Conservation (phyloP, 768 basidiomycete species). For the Boletus reticulatus region DNA sequence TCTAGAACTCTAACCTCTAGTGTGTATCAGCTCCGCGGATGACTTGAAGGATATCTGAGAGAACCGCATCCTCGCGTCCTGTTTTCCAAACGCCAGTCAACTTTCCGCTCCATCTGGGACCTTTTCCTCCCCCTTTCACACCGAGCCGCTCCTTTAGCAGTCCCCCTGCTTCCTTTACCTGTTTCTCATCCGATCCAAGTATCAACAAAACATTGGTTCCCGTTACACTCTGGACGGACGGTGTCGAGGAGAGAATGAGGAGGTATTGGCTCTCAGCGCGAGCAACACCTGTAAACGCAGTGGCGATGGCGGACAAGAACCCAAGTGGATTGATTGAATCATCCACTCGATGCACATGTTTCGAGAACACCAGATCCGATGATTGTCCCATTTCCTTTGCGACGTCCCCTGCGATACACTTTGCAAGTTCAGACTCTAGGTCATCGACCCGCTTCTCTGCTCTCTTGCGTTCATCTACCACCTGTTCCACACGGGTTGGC, state of each 20-base stretch:
- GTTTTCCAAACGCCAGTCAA: slow-evolving; percentile 44
- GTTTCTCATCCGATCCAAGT: slow-evolving; percentile 56
- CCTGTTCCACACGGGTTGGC: slow-evolving; percentile 63
- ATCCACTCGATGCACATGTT: slow-evolving; percentile 58
- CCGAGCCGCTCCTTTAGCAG: slow-evolving; percentile 53
- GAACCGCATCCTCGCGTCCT: slow-evolving; percentile 17
- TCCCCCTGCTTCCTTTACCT: slow-evolving; percentile 59
- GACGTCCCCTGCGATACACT: slow-evolving; percentile 42
- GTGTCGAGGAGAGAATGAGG: slow-evolving; percentile 60
- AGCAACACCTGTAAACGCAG: slow-evolving; percentile 37
- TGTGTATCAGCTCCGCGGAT: slow-evolving; percentile 8
- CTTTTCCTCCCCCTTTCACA: slow-evolving; percentile 80
- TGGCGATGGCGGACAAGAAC: slow-evolving; percentile 58
- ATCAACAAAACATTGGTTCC: slow-evolving; percentile 58
- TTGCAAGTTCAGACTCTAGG: slow-evolving; percentile 64
- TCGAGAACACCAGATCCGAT: slow-evolving; percentile 35
- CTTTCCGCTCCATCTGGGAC: slow-evolving; percentile 74
- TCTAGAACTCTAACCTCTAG: not conserved
- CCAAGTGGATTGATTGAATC: slow-evolving; percentile 57
- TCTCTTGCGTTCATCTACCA: slow-evolving; percentile 64
- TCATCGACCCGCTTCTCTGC: slow-evolving; percentile 69
- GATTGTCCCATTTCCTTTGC: slow-evolving; percentile 35
- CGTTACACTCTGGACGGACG: slow-evolving; percentile 49
- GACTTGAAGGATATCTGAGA: slow-evolving; percentile 18
- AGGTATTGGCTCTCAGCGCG: slow-evolving; percentile 36